Percentiles rank a stretch among this genome's conserved stretches.
Evolutionary conservation across 768 basidiomycete species (phyloP).

Genomic region (Sporobolomyces roseus): DNA sequence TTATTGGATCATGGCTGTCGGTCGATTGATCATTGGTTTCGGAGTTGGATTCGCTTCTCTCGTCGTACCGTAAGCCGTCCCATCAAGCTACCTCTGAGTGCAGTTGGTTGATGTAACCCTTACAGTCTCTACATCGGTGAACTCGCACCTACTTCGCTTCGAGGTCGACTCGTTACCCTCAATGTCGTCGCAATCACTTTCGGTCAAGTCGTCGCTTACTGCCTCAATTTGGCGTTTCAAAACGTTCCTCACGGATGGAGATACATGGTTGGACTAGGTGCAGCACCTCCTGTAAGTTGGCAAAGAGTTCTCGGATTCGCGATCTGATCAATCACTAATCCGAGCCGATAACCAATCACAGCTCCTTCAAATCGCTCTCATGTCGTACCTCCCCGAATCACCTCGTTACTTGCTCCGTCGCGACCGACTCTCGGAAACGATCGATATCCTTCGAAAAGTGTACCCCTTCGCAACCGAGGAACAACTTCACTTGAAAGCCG

Average conservation of each 20-base stretch:
- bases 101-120: background rate
- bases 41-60: conserved; percentile 57
- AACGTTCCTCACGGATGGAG: conserved; percentile 64
- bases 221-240: conserved; percentile 47
- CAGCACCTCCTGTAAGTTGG: conserved; percentile 43
- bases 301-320: background rate
- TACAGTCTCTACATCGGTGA: conserved; percentile 69
- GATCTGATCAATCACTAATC: too few species aligned
- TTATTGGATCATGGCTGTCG: conserved; percentile 59
- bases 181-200: conserved; percentile 79
- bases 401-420: conserved; percentile 67
- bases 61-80: conserved; percentile 57
- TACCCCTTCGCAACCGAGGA: conserved; percentile 63
- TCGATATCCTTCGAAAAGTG: conserved; percentile 61
- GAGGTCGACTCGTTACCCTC: conserved; percentile 73
- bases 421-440: conserved; percentile 57
- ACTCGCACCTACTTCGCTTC: conserved; percentile 66
- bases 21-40: conserved; percentile 67
- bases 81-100: too few species aligned
- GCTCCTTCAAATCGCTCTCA: conserved; percentile 31
- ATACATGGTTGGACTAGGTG: conserved; percentile 77
- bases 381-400: conserved; percentile 59
- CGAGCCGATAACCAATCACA: too few species aligned
- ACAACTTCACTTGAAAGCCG: conserved; percentile 66
- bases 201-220: conserved; percentile 75